Base-by-base conservation (phyloP, 2,329 filamentous ascomycete species). In the Rhinocladiella mackenziei region DNA sequence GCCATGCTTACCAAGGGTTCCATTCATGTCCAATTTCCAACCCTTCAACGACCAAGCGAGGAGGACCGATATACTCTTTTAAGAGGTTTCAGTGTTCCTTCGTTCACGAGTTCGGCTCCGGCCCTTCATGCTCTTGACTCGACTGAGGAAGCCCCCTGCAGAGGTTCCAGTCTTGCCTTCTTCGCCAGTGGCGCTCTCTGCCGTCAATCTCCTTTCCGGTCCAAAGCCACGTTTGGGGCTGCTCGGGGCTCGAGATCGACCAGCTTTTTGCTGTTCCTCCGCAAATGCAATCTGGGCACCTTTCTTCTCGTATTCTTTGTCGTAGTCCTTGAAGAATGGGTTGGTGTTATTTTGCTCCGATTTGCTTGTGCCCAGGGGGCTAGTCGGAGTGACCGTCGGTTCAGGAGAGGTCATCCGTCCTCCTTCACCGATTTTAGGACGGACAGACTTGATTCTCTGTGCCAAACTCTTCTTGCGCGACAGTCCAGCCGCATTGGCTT, bases 401-500 rank as follows among this genome's bases (percentile, higher is more conserved):
- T 83, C 80, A 0, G 78, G 75, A 52, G 74, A 80, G 4, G 69
- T 72, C 44, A 79, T 64, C 34, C 84, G 76, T 29, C 79, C 77
- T 18, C 78, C 71, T 17, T 71, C 69, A 17, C 79, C 76, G 37
- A 80, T 78, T 6, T 76, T 77, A n/a, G 77, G 50, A 81, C 82
- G 62, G 83, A 56, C 51, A 17, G 87, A 58, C 94, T 89, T 53
- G 62, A 98, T 84, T 43, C 89, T 86, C 63, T 96, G 89, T 2
- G 89, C 92, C 48, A 98, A 74, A 19, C 89, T 96, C 72, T 96
- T 96, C 75, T 96, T 97, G 48, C 92, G 82, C 55, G 84, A 81
- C 30, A 98, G 67, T 4, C 84, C 84, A 17, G 62, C 68, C 20
- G 68, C 66, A 13, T 63, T 49, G 17, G 61, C 50, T 5, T 70